Evolutionary conservation across 768 basidiomycete species (phyloP).

Genomic region (Tricholoma matsutake): DNA sequence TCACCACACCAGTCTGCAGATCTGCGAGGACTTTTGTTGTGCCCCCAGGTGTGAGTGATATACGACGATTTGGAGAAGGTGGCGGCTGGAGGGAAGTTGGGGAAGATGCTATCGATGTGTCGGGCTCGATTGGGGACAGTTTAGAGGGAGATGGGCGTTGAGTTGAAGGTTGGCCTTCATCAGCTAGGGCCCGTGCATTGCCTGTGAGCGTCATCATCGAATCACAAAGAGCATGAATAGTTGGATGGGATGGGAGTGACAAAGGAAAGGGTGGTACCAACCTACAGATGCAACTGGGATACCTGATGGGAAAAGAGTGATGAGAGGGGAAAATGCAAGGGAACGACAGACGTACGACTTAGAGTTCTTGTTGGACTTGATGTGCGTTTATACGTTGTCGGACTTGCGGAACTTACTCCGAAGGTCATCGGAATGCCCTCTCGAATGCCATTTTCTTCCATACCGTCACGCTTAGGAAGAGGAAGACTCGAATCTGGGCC

Average conservation of each 20-base stretch:
- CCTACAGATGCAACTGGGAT: conserved; percentile 79
- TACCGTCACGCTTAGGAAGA: conserved; percentile 55
- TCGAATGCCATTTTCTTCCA: conserved; percentile 54
- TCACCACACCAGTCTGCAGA: conserved; percentile 78
- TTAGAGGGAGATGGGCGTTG: conserved; percentile 29
- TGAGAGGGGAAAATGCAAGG: conserved; percentile 12
- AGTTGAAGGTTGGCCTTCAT: conserved; percentile 52
- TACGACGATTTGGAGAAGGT: conserved; percentile 38
- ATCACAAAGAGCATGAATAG: conserved; percentile 21
- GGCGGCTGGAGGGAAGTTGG: conserved; percentile 46
- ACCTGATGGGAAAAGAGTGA: conserved; percentile 40
- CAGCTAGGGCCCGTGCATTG: conserved; percentile 80
- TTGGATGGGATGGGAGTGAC: conserved; percentile 14
- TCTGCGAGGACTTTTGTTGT: conserved; percentile 89
- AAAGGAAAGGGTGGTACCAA: conserved; percentile 34
- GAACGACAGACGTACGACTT: conserved; percentile 58
- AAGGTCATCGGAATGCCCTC: conserved; percentile 74
- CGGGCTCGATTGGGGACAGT: conserved; percentile 35
- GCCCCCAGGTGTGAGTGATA: conserved; percentile 68
- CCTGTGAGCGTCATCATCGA: conserved; percentile 44
- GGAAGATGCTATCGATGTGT: conserved; percentile 28
- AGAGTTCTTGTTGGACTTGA: conserved; percentile 76
- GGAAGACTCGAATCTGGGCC: conserved; percentile 77
- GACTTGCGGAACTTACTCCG: conserved; percentile 35
- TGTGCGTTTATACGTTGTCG: conserved; percentile 44